Percentiles rank a stretch among this genome's conserved stretches.
Evolutionary conservation across 2,329 filamentous ascomycete genomes (phyloP).

Genomic region (Cercospora janseana): DNA sequence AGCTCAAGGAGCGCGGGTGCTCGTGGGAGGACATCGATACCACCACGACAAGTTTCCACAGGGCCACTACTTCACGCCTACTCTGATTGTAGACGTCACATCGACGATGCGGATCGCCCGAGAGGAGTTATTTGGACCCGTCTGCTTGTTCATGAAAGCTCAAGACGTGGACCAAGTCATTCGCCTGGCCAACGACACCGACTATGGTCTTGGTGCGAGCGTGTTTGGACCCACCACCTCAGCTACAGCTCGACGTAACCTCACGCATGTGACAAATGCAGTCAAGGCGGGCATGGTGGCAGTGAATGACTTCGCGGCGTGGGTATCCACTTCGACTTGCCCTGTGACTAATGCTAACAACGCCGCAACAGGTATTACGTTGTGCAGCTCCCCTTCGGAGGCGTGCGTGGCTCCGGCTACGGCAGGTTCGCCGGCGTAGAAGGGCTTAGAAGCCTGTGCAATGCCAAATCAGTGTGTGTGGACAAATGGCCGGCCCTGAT

Average conservation of each 20-base stretch:
- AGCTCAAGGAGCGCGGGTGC: constrained; percentile 70
- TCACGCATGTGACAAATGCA: constrained; percentile 63
- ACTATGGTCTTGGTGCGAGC: constrained; percentile 82
- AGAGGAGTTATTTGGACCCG: constrained; percentile 87
- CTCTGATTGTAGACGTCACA: constrained; percentile 85
- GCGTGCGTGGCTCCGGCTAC: constrained; percentile 82
- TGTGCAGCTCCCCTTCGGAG: constrained; percentile 91
- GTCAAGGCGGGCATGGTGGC: constrained; percentile 86
- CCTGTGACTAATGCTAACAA: constrained; percentile 2
- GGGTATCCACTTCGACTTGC: neutral
- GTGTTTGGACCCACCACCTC: constrained; percentile 67
- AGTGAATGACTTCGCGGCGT: constrained; percentile 87
- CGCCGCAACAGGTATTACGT: constrained; percentile 64
- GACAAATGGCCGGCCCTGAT: constrained; percentile 62
- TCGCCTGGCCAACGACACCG: constrained; percentile 73
- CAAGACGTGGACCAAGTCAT: constrained; percentile 66
- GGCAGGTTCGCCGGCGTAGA: constrained; percentile 91
- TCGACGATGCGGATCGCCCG: constrained; percentile 81
- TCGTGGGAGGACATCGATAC: constrained; percentile 73
- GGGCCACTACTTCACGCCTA: constrained; percentile 91
- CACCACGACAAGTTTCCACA: constrained; percentile 68
- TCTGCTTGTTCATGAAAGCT: constrained; percentile 82
- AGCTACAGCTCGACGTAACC: constrained; percentile 53
- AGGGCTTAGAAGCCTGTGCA: constrained; percentile 79
- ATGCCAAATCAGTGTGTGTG: constrained; percentile 79